Evolutionary conservation across 805 yeast genomes (phyloP), one percentile per base, ranked within the genome.

Genomic region (Naumovozyma castellii): DNA sequence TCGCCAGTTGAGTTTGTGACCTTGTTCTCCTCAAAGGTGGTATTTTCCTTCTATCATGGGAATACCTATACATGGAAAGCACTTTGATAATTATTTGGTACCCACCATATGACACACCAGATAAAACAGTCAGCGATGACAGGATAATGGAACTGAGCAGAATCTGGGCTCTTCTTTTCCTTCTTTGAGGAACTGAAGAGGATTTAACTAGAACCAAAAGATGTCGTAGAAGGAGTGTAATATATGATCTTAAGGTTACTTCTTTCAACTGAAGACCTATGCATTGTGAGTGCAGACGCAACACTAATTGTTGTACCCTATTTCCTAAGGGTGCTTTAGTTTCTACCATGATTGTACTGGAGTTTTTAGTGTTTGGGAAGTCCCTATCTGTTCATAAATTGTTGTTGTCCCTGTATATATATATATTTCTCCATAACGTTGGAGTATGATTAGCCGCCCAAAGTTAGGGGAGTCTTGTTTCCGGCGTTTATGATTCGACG

Each of bases 1-100:
- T 50, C 6, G 46, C 50, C 29, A 58, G 41, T 32, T 45, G 48
- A 33, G 48, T 43, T 38, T 57, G 62, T 2, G 63, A 58, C 34
- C 61, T 46, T 10, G 60, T 53, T 25, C 60, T 44, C 29, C 54
- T 46, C 38, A 58, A 36, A 1, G 38, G 17, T 4, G 46, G 42
- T 27, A 29, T 33, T 8, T 34, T 38, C 3, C 22, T 27, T 18
- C 28, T 31, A 20, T 37, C 43, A 42, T 34, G 43, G 13, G 45
- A 34, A 33, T 36, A 41, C 12, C 37, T 40, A 37, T 46, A 50
- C 28, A 46, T 28, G 18, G 43, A 36, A 12, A 41, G 36, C 17
- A 45, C 22, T 29, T 45, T 48, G 2, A 37, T 34, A 2, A 51
- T 19, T 13, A 54, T 16, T 36, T 41, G 32, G 29, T 41, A 38